Evolutionary conservation across 305 asterid genomes (phyloP).

Genomic region (Solanum aculeatissimum): DNA sequence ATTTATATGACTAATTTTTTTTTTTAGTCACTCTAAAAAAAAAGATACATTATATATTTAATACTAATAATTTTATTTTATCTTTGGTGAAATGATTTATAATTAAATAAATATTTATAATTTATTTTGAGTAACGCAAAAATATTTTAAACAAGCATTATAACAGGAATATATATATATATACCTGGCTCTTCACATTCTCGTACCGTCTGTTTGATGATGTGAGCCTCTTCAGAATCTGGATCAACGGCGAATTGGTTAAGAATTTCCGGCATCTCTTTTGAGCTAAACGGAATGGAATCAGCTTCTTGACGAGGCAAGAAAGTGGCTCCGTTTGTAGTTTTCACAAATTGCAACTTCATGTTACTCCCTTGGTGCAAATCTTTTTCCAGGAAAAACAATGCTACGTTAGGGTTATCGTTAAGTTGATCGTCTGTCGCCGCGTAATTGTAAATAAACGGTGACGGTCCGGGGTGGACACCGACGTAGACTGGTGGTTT

Average conservation of each 20-base stretch:
- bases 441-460: conserved; percentile 42
- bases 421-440: conserved; percentile 61
- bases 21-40: not conserved
- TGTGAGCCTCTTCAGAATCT: conserved; percentile 31
- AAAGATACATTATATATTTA: not conserved
- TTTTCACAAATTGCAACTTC: conserved; percentile 42
- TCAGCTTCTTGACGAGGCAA: conserved; percentile 58
- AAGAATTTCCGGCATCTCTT: conserved; percentile 41
- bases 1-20: no score
- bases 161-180: no score
- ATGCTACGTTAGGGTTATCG: conserved; percentile 50
- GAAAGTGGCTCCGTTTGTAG: conserved; percentile 20
- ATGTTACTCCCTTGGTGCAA: conserved; percentile 37
- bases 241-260: conserved; percentile 34
- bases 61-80: not conserved
- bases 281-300: conserved; percentile 57
- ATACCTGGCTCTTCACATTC: conserved; percentile 46
- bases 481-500: conserved; percentile 37
- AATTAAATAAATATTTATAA: not conserved
- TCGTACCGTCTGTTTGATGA: conserved; percentile 35
- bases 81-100: not conserved
- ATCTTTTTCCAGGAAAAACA: conserved; percentile 60
- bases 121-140: not conserved
- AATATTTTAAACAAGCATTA: no score
- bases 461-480: conserved; percentile 20